Evolutionary conservation across 805 yeast genomes (phyloP), one percentile per base, ranked within the genome.

Genomic region (Metschnikowia amazonensis): DNA sequence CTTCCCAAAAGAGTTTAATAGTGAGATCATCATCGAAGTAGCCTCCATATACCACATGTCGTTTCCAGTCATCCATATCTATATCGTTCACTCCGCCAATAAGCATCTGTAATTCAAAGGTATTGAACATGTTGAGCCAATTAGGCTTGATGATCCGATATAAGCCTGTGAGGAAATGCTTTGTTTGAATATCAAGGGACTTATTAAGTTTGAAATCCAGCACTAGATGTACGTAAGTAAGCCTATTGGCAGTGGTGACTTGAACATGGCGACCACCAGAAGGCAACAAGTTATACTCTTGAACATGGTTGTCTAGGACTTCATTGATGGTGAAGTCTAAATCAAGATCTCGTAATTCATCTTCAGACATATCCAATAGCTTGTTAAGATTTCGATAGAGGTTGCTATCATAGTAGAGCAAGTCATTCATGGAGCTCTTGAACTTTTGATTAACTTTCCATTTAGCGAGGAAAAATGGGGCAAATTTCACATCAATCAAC

Each of bases 61-160:
- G 49, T 46, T 73, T 72, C 65, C 95, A 75, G 57, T 94, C 97
- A 1, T 74, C 70, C 3, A 90, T 62, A 60, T 89, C 80, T 8
- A 94, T 76, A 44, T 81, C 85, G 38, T 75, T 74, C 7, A 87
- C 90, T 4, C 95, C 96, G 28, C 79, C 50, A 14, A 41, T 78
- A 77, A 92, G 69, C 72, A 81, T 80, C 60, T 89, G 96, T 13
- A 94, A 64, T 58, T 94, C 98, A 30, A 69, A 69, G 0, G 96
- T 83, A 57, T 87, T 88, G 67, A 92, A 94, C 84, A 92, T 80
- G 20, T 77, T 76, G 37, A 92, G 69, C 96, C 97, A 89, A 31
- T 74, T 74, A 1, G 83, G 80, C 9, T 82, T 73, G 23, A 94
- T 81, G 16, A 92, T 70, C 45, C 76, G 77, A 52, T 75, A 77